phyloP scores from a whole-genome alignment of 129 eudicot species.

The Apium graveolens region DNA sequence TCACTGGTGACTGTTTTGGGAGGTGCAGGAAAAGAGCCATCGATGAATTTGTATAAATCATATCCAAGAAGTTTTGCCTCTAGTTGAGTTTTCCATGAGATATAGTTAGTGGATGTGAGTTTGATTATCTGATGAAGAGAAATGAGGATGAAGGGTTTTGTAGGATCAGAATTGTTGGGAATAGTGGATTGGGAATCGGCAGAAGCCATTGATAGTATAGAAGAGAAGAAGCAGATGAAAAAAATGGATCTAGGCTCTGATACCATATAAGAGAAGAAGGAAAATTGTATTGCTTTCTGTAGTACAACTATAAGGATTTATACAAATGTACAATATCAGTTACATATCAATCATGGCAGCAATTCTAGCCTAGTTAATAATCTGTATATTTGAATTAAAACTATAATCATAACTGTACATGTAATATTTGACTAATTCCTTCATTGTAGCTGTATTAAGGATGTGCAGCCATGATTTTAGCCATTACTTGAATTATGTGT shows the following conservation, averaged over 20 bases:
- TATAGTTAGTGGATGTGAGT: not conserved
- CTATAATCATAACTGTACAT: no score
- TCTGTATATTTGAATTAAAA: no score
- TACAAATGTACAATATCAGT: no score
- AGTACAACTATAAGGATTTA: no score
- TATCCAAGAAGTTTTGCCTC: conserved; percentile 2
- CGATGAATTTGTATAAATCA: not conserved
- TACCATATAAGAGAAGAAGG: not conserved
- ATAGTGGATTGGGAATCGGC: not conserved
- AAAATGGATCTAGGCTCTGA: not conserved
- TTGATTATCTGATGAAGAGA: not conserved
- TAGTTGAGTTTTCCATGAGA: conserved; percentile 6
- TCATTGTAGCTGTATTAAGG: no score
- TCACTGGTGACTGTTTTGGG: not conserved
- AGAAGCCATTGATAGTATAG: not conserved
- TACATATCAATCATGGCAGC: no score
- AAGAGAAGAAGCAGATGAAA: not conserved
- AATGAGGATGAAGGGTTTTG: not conserved
- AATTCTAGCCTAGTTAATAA: no score
- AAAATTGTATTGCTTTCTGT: no score
- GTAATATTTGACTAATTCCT: no score
- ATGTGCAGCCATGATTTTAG: no score
- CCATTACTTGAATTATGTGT: no score
- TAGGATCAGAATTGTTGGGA: not conserved
- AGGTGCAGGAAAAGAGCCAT: not conserved